Conservation (phyloP, 2,329 filamentous ascomycete species). For the Cladophialophora exuberans region DNA sequence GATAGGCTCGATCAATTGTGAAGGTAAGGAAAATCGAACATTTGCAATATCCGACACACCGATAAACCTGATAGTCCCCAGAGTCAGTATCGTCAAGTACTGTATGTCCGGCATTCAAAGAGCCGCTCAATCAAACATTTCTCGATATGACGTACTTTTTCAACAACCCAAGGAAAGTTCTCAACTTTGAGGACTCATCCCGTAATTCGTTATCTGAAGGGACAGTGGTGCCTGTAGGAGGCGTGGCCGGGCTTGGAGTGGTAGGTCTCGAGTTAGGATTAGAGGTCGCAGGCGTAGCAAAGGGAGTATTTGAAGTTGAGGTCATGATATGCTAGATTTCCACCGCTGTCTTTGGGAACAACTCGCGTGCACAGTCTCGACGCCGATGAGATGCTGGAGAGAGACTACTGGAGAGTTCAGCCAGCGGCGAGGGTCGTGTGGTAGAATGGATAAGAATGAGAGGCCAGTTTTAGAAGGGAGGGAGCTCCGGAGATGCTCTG, state of each 20-base stretch:
- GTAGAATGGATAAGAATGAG: slow-evolving; percentile 13
- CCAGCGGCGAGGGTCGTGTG: slow-evolving; percentile 1
- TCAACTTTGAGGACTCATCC: slow-evolving; percentile 85
- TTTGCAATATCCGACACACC: slow-evolving; percentile 94
- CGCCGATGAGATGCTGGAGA: slow-evolving; percentile 10
- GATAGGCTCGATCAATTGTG: slow-evolving; percentile 91
- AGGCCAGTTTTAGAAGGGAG: not conserved
- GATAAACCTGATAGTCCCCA: slow-evolving; percentile 70
- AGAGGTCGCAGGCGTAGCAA: slow-evolving; percentile 26
- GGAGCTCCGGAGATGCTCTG: slow-evolving; percentile 1
- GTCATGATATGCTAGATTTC: slow-evolving; percentile 26
- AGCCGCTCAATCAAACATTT: not conserved
- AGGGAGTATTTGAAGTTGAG: slow-evolving; percentile 29
- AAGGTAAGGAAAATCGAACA: slow-evolving; percentile 93
- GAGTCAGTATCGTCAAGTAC: slow-evolving; percentile 19
- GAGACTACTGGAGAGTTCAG: slow-evolving; percentile 5
- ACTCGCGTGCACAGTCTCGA: slow-evolving; percentile 7
- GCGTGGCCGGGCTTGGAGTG: slow-evolving; percentile 36
- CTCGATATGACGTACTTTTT: slow-evolving; percentile 69
- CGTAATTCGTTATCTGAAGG: slow-evolving; percentile 57
- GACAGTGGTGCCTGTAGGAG: slow-evolving; percentile 34
- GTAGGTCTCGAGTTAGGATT: slow-evolving; percentile 27
- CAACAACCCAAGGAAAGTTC: slow-evolving; percentile 84
- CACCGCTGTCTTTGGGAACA: not conserved
- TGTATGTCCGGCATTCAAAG: not conserved